Evolutionary conservation across 257 asterid genomes (phyloP).

Genomic region (Ilex asprella): DNA sequence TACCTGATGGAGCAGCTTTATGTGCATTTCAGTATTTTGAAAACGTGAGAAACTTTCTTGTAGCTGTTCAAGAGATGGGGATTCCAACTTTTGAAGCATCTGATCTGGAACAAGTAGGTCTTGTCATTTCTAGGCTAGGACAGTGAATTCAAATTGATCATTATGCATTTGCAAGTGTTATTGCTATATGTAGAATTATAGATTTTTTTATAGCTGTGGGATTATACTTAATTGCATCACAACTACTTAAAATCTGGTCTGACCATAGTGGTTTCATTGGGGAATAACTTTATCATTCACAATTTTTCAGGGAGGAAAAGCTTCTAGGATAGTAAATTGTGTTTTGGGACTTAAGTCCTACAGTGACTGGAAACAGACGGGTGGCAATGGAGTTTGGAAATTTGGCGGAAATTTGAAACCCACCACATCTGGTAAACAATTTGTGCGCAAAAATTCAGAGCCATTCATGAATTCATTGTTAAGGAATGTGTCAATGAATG

Average conservation of each 20-base stretch:
- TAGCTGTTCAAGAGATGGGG: constrained; percentile 83
- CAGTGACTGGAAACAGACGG: constrained; percentile 74
- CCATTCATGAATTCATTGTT: constrained; percentile 67
- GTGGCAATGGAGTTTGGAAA: constrained; percentile 81
- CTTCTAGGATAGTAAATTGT: constrained; percentile 83
- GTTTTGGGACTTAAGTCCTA: constrained; percentile 89
- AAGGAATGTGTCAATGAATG: constrained; percentile 46
- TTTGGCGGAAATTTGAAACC: constrained; percentile 79
- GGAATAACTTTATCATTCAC: background rate
- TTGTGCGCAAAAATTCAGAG: constrained; percentile 80
- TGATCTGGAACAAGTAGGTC: constrained; percentile 84
- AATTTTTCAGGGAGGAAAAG: constrained; percentile 76
- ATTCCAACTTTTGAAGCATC: constrained; percentile 93
- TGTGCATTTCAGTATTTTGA: constrained; percentile 92
- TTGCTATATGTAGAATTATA: too few species aligned
- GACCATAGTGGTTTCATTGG: too few species aligned
- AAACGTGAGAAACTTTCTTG: constrained; percentile 90
- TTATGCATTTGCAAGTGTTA: too few species aligned
- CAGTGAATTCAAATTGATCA: too few species aligned
- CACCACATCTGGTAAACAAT: constrained; percentile 53
- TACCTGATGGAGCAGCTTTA: constrained; percentile 92
- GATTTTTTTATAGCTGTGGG: too few species aligned
- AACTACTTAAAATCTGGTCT: too few species aligned
- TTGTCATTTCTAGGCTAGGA: constrained; percentile 2
- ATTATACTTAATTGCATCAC: too few species aligned